Evolutionary conservation across 2,329 filamentous ascomycete genomes (phyloP).

Genomic region (Trichophyton simii): DNA sequence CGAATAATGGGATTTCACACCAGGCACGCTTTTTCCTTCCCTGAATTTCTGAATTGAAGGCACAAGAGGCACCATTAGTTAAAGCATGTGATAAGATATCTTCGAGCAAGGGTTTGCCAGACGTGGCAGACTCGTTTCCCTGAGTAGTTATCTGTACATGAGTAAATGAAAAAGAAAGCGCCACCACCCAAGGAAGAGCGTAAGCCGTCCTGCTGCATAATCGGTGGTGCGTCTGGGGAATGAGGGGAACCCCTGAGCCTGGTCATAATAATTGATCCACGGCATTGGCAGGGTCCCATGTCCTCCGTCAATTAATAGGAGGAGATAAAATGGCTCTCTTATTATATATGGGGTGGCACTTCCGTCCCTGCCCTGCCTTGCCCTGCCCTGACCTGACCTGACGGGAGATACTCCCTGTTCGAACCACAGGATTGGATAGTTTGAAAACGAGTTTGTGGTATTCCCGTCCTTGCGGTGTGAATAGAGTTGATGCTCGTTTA

Average conservation of each 20-base stretch:
- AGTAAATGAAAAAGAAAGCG: background rate
- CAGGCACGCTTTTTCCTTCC: background rate
- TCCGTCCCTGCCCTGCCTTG: background rate
- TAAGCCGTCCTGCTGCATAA: background rate
- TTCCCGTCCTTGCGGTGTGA: background rate
- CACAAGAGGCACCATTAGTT: background rate
- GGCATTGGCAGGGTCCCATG: background rate
- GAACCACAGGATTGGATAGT: background rate
- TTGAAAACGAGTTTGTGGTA: background rate
- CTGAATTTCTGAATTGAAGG: background rate
- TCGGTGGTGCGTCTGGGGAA: background rate
- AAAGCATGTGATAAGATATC: background rate
- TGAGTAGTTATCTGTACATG: background rate
- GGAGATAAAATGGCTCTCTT: background rate
- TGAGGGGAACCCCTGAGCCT: background rate
- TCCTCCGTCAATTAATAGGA: background rate
- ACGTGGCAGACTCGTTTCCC: background rate
- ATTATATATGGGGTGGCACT: background rate
- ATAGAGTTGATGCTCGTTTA: constrained; percentile 4
- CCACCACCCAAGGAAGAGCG: background rate
- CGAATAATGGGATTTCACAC: background rate
- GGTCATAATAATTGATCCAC: background rate
- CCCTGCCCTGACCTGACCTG: too few relatives aligned
- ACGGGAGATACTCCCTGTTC: background rate
- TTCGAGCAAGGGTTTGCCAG: background rate